Base-by-base conservation (phyloP, 169 alveolate species). In the Neospora caninum region DNA sequence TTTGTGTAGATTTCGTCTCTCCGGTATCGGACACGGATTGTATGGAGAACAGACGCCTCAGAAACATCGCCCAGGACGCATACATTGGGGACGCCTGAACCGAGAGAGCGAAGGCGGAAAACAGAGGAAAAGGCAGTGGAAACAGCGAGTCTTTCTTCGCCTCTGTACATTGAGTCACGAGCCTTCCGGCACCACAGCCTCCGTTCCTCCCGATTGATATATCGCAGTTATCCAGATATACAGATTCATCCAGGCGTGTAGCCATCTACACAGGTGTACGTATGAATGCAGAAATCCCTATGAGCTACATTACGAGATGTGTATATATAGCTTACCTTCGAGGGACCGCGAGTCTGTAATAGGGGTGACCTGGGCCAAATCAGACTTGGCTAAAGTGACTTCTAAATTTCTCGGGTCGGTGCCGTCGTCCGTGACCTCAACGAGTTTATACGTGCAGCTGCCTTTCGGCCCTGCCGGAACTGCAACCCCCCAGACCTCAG, bases 21-120 rank as follows among this genome's bases (percentile, higher is more conserved):
- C 53, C 82, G 69, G 88, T 96, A 97, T 64, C 99, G 95, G 87
- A 91, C 93, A 42, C 98, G 95, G 41, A 97, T 92, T 78, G 96
- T 97, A 70, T 98, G 98, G 84, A 98, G 94, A 18, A 98, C 95
- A 16, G 98, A 96, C 64, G 98, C 99, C 91, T 97, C 98, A 88
- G 97, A 96, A 70, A 96, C 97, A 6, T 98, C 99, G 36, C 98
- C 98, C 86, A 97, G 87, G 69, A 87, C 84, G 27, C 97, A 95
- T 18, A 98, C 93, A 93, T 98, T 98, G 0, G 97, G 96, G 1
- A 97, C 96, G 22, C 99, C 99, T 92, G 43, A 18, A 80, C 87
- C 87, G 27, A 42, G 69, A 36, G 67, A 18, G 20, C 18, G 38
- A 31, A 82, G 27, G 20, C 25, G 1, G 25, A 64, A n/a, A n/a